These are phyloP conservation scores for Beauveria varroae DNA, from an alignment of 2,329 filamentous ascomycete genomes.

Conservation along the genomic window DNA sequence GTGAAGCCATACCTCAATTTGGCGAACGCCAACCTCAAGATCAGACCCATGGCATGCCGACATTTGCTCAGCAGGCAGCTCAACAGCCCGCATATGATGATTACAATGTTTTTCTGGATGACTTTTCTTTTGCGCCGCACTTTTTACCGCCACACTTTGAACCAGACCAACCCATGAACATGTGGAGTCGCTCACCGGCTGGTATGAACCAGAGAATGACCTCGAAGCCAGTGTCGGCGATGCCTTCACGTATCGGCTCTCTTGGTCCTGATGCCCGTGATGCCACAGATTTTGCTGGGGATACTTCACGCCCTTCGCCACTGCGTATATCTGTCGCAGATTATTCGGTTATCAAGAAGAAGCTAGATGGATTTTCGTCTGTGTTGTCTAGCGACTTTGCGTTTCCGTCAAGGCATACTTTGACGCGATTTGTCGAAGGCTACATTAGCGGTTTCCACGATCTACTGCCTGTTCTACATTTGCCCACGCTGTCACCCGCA, in stretches of 20 bases:
- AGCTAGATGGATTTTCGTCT: slow-evolving; percentile 54
- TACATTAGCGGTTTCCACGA: slow-evolving; percentile 61
- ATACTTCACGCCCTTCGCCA: slow-evolving; percentile 24
- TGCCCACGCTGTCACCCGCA: slow-evolving; percentile 56
- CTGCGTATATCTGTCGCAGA: slow-evolving; percentile 47
- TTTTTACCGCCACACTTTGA: slow-evolving; percentile 49
- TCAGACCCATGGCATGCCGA: slow-evolving; percentile 32
- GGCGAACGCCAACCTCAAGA: slow-evolving; percentile 42
- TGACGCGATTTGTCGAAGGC: slow-evolving; percentile 61
- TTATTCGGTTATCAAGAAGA: slow-evolving; percentile 47
- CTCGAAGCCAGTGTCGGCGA: slow-evolving; percentile 43
- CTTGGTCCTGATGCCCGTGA: slow-evolving; percentile 47
- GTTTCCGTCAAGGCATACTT: slow-evolving; percentile 60
- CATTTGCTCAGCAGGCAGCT: slow-evolving; percentile 24
- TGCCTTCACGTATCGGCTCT: slow-evolving; percentile 48
- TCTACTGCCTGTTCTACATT: slow-evolving; percentile 53
- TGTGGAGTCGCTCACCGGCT: slow-evolving; percentile 40
- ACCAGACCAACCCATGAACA: slow-evolving; percentile 42
- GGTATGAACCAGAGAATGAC: slow-evolving; percentile 31
- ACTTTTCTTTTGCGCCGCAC: slow-evolving; percentile 46
- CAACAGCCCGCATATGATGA: slow-evolving; percentile 40
- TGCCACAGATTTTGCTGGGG: slow-evolving; percentile 22
- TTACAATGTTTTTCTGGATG: slow-evolving; percentile 53
- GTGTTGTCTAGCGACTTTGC: slow-evolving; percentile 56
- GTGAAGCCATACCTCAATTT: slow-evolving; percentile 38